Conservation (phyloP, 306 rosid species). For the Lathyrus tuberosus region DNA sequence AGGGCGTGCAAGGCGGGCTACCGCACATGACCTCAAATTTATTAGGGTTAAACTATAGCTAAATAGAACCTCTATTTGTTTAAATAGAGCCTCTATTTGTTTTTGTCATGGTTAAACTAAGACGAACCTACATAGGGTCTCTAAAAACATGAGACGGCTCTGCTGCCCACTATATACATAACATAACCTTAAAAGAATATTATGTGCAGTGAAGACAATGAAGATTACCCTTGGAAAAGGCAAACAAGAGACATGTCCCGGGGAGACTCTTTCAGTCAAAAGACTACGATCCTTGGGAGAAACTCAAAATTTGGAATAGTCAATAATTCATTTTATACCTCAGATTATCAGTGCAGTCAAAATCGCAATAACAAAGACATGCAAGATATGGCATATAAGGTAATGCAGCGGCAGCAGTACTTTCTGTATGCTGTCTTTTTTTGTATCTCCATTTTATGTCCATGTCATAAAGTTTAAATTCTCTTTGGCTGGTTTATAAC, state of each 20-base stretch:
- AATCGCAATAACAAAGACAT: constrained; percentile 41
- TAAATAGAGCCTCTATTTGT: too few species aligned
- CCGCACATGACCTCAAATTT: too few species aligned
- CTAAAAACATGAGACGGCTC: too few species aligned
- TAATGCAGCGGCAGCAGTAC: constrained; percentile 40
- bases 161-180: neutral
- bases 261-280: constrained; percentile 48
- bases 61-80: too few species aligned
- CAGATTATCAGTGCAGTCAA: constrained; percentile 47
- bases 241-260: constrained; percentile 56
- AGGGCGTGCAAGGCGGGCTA: too few species aligned
- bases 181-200: constrained; percentile 23
- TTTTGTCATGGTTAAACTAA: too few species aligned
- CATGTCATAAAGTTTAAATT: constrained; percentile 2
- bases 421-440: neutral
- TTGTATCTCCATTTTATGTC: neutral
- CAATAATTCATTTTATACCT: constrained; percentile 49
- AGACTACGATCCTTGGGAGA: constrained; percentile 47
- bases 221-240: constrained; percentile 72
- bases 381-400: constrained; percentile 51
- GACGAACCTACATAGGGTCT: too few species aligned
- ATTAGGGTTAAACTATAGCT: too few species aligned
- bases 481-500: constrained; percentile 12
- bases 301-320: constrained; percentile 46
- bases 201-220: constrained; percentile 64